A percentile compares a stretch with the other conserved stretches of the same genome.
Conservation (phyloP, 2,329 filamentous ascomycete species). For the Simplicillium sp. region DNA sequence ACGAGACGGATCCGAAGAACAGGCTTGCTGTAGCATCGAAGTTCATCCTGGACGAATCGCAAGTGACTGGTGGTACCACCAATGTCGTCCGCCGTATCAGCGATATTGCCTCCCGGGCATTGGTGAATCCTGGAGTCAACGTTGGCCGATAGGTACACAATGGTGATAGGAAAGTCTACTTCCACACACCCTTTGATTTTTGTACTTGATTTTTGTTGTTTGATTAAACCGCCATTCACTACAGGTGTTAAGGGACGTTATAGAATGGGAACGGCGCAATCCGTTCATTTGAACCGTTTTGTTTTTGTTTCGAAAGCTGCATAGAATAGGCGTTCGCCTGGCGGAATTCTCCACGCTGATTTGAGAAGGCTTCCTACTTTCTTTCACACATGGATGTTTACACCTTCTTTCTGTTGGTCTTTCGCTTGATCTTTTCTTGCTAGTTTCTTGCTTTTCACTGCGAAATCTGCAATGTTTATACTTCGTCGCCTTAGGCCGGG, state of each 20-base stretch:
- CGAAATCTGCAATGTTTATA: too few relatives aligned
- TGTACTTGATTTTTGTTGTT: conserved; percentile 10
- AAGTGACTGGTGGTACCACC: conserved; percentile 57
- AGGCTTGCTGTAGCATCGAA: conserved; percentile 60
- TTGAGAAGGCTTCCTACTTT: conserved; percentile 1
- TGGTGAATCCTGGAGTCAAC: conserved; percentile 43
- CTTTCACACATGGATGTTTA: background rate
- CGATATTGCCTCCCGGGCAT: conserved; percentile 55
- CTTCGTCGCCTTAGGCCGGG: too few relatives aligned
- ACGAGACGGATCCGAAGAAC: conserved; percentile 57
- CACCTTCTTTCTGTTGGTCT: too few relatives aligned
- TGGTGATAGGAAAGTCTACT: background rate
- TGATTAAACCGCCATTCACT: conserved; percentile 12
- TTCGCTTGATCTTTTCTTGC: too few relatives aligned
- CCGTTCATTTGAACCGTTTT: conserved; percentile 9
- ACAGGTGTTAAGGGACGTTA: too few relatives aligned
- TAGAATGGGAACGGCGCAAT: too few relatives aligned
- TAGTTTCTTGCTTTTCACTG: too few relatives aligned
- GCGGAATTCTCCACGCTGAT: too few relatives aligned
- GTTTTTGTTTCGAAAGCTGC: too few relatives aligned
- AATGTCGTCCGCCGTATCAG: conserved; percentile 64
- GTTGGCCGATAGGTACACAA: conserved; percentile 20
- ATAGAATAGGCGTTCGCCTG: too few relatives aligned
- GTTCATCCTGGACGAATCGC: conserved; percentile 57
- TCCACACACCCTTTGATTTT: background rate